Conservation (phyloP, 108 stramenopile genomes). For the Cyclotella kingstonii region DNA sequence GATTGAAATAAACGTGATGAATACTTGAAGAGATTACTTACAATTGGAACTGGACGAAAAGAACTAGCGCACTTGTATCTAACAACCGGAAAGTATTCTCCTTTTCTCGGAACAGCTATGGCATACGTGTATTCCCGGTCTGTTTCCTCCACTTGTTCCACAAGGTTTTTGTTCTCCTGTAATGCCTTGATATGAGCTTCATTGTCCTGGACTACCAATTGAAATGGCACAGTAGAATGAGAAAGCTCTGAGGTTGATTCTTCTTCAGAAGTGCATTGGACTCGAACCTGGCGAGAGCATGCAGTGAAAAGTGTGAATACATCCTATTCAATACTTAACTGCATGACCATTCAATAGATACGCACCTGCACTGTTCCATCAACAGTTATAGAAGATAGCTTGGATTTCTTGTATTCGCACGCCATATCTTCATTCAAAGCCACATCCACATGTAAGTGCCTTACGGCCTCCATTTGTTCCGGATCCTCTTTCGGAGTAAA, state of each 20-base stretch:
- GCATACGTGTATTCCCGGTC: slow-evolving; percentile 51
- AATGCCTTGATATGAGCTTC: slow-evolving; percentile 64
- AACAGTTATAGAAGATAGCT: slow-evolving; percentile 68
- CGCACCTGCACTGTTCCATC: slow-evolving; percentile 75
- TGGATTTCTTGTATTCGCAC: slow-evolving; percentile 79
- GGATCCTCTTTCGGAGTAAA: slow-evolving; percentile 2
- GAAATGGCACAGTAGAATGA: slow-evolving; percentile 53
- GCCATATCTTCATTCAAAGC: slow-evolving; percentile 87
- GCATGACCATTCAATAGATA: not conserved
- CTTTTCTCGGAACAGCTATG: slow-evolving; percentile 65
- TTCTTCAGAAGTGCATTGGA: not conserved
- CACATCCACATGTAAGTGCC: slow-evolving; percentile 35
- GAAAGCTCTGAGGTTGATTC: slow-evolving; percentile 3
- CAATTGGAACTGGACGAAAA: slow-evolving; percentile 84
- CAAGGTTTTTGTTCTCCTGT: slow-evolving; percentile 79
- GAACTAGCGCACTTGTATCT: slow-evolving; percentile 72
- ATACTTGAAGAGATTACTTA: slow-evolving; percentile 41
- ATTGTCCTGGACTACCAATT: slow-evolving; percentile 63
- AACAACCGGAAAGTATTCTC: slow-evolving; percentile 79
- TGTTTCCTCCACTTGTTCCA: slow-evolving; percentile 38
- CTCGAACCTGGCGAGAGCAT: no score
- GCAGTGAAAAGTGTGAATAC: no score
- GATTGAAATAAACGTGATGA: not conserved
- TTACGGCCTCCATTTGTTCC: slow-evolving; percentile 11
- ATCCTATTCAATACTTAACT: not conserved